phyloP scores from a whole-genome alignment of 1,284 basidiomycete species.

The Rugosomyces carneus region DNA sequence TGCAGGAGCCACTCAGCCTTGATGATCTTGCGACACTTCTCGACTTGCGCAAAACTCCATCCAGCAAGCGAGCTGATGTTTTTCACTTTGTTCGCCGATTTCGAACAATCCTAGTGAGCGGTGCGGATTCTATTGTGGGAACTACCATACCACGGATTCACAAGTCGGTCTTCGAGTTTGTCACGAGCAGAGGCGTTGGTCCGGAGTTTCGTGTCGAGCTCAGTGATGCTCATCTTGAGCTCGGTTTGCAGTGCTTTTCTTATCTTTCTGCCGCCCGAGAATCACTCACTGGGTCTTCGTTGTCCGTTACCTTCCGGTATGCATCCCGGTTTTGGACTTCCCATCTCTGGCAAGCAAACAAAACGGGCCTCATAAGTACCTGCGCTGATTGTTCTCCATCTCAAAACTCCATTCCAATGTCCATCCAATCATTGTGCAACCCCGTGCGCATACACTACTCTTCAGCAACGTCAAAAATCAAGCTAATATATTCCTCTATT shows the following conservation, averaged over 20 bases:
- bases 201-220: conserved; percentile 4
- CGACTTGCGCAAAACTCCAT: conserved; percentile 4
- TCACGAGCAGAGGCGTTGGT: conserved; percentile 6
- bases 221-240: conserved; percentile 4
- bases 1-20: conserved; percentile 8
- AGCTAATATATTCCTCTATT: background rate
- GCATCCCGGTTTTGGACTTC: background rate
- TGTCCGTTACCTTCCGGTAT: background rate
- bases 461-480: background rate
- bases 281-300: too few relatives aligned
- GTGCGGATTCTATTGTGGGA: conserved; percentile 2
- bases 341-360: background rate
- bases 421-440: background rate
- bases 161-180: conserved; percentile 12
- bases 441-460: background rate
- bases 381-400: background rate
- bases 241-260: conserved; percentile 6
- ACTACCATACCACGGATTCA: conserved; percentile 11
- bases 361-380: background rate
- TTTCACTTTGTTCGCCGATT: conserved; percentile 10
- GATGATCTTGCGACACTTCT: conserved; percentile 5
- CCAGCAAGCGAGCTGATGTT: conserved; percentile 4
- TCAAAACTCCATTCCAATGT: background rate
- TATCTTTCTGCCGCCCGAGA: background rate
- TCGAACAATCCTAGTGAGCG: conserved; percentile 9